Evolutionary conservation across 441 rosid genomes (phyloP).

Genomic region (Adansonia grandidieri): DNA sequence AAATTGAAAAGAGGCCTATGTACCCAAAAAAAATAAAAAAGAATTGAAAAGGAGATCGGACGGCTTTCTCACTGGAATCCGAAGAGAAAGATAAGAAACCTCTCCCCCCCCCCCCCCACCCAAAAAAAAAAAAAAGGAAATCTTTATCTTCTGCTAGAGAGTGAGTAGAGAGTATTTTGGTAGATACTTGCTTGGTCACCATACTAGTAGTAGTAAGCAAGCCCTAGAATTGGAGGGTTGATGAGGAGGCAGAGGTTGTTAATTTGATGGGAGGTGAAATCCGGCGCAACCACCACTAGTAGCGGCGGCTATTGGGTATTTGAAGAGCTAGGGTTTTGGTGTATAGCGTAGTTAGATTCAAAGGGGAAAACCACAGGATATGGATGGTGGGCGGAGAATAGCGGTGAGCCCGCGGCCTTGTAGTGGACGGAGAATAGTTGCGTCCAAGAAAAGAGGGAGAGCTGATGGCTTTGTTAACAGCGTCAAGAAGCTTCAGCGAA

Average conservation of each 20-base stretch:
- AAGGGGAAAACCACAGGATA: constrained; percentile 5
- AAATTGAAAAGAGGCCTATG: no score
- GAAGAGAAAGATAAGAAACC: no score
- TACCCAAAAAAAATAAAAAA: no score
- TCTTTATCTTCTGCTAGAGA: neutral
- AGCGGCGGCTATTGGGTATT: neutral
- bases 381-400: constrained; percentile 52
- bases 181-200: neutral
- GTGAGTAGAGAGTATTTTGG: neutral
- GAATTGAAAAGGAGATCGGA: no score
- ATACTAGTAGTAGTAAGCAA: neutral
- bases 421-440: constrained; percentile 53
- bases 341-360: neutral
- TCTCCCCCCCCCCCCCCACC: no score
- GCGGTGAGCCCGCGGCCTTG: constrained; percentile 65
- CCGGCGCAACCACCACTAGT: neutral
- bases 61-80: no score
- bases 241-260: neutral
- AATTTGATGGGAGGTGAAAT: constrained; percentile 4
- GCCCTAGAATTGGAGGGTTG: neutral
- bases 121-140: neutral
- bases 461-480: constrained; percentile 65
- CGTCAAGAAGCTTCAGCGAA: constrained; percentile 66
- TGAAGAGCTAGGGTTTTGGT: neutral
- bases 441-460: constrained; percentile 50